These are phyloP conservation scores for Ophiostoma novo-ulmi DNA, from an alignment of 2,329 filamentous ascomycete genomes.

Conservation along the genomic window DNA sequence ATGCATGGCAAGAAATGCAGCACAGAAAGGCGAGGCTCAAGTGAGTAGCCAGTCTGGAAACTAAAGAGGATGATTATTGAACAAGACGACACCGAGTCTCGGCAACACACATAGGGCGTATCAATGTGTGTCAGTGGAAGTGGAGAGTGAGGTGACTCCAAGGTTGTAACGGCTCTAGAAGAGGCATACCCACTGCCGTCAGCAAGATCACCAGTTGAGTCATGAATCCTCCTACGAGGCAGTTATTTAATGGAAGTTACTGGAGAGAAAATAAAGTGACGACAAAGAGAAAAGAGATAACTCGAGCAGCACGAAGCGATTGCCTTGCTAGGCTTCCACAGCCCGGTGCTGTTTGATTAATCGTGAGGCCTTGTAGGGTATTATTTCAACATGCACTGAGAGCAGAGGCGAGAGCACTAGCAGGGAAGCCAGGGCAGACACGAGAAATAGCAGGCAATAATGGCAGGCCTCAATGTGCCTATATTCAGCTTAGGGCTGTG, in stretches of 20 bases:
- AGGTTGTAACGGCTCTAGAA: background rate
- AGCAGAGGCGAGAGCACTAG: background rate
- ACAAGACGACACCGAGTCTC: too few species aligned
- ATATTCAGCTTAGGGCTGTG: background rate
- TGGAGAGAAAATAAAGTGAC: background rate
- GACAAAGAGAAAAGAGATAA: background rate
- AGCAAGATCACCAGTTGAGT: slow-evolving; percentile 9
- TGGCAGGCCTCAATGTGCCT: background rate
- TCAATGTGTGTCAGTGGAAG: background rate
- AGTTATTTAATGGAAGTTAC: background rate
- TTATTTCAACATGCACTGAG: background rate
- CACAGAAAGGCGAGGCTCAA: background rate
- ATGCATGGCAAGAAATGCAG: background rate
- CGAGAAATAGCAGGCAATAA: too few species aligned
- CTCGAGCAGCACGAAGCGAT: background rate
- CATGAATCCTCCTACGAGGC: background rate
- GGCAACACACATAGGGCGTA: background rate
- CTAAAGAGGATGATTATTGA: too few species aligned
- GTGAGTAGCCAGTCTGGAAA: background rate
- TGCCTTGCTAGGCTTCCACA: background rate
- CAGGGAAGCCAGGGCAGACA: too few species aligned
- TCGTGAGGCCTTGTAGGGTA: background rate
- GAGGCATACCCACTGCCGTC: background rate
- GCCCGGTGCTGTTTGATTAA: background rate
- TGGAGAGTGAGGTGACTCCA: slow-evolving; percentile 4